These are phyloP conservation scores for Sordariomycetes sp. DNA, from an alignment of 2,329 filamentous ascomycete species.

Conservation along the genomic window DNA sequence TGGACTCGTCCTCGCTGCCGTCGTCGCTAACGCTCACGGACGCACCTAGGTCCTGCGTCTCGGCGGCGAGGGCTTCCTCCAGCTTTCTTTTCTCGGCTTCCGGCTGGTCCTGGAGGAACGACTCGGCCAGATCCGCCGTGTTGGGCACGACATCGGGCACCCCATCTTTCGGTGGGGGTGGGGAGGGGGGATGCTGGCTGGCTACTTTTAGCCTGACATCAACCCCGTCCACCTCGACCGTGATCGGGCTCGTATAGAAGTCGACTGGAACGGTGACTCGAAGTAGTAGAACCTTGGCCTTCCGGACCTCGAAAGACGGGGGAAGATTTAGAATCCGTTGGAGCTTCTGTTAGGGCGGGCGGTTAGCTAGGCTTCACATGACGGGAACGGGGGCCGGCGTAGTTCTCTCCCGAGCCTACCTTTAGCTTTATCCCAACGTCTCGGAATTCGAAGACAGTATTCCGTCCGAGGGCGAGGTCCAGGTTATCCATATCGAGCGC, in stretches of 20 bases:
- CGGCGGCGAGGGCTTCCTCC: constrained; percentile 55
- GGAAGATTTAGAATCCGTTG: constrained; percentile 66
- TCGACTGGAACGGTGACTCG: constrained; percentile 80
- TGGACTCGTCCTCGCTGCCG: constrained; percentile 47
- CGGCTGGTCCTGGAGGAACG: constrained; percentile 65
- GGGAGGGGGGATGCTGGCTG: constrained; percentile 1
- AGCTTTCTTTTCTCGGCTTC: constrained; percentile 54
- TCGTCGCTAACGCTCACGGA: constrained; percentile 52
- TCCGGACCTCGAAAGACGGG: constrained; percentile 56
- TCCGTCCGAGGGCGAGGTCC: constrained; percentile 72
- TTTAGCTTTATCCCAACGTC: constrained; percentile 75
- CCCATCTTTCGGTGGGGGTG: constrained; percentile 8
- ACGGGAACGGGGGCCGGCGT: neutral
- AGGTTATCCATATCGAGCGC: constrained; percentile 77
- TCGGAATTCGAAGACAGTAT: constrained; percentile 73
- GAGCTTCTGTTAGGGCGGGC: constrained; percentile 54
- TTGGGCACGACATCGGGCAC: constrained; percentile 44
- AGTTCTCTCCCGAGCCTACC: constrained; percentile 34
- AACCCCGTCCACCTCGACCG: constrained; percentile 72
- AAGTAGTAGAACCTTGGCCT: constrained; percentile 65
- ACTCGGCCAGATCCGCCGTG: constrained; percentile 63
- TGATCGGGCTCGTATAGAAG: constrained; percentile 75
- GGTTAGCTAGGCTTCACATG: constrained; percentile 1
- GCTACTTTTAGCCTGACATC: constrained; percentile 55
- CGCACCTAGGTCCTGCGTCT: constrained; percentile 50